A percentile compares a stretch with the other conserved stretches of the same genome.
phyloP scores from a whole-genome alignment of 345 rosid species.

The Leavenworthia alabamica region DNA sequence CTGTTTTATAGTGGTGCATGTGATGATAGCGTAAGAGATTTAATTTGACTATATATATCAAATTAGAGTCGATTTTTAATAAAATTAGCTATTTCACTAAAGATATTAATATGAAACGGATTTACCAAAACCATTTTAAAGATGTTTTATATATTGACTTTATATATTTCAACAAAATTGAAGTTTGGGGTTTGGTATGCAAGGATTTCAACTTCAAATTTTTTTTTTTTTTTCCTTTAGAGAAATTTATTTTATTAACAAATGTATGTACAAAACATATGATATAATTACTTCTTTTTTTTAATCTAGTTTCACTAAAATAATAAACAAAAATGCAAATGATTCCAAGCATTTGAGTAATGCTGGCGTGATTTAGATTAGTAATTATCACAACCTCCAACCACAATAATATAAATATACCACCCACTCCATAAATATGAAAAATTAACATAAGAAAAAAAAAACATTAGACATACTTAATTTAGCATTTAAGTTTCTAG shows the following conservation, averaged over 20 bases:
- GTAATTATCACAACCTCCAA: conserved; percentile 33
- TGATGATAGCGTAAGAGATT: no score
- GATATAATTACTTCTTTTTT: background rate
- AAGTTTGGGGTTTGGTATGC: background rate
- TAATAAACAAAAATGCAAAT: conserved; percentile 4
- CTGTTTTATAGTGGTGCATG: no score
- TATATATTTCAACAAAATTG: background rate
- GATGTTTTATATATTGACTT: background rate
- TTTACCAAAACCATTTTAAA: background rate
- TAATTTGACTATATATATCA: no score
- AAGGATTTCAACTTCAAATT: background rate
- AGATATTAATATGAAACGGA: background rate
- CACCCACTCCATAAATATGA: conserved; percentile 12
- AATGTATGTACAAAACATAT: background rate
- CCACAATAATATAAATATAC: conserved; percentile 24
- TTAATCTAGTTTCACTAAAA: background rate
- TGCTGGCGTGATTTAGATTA: conserved; percentile 28
- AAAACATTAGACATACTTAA: background rate
- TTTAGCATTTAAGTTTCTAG: background rate
- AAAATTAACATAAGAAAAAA: background rate
- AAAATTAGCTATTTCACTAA: background rate
- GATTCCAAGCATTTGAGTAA: conserved; percentile 9
- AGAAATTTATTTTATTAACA: no score
- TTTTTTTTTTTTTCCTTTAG: no score
- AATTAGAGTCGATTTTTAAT: background rate